Conservation (phyloP, 768 basidiomycete species). For the Kwoniella newhampshirensis region DNA sequence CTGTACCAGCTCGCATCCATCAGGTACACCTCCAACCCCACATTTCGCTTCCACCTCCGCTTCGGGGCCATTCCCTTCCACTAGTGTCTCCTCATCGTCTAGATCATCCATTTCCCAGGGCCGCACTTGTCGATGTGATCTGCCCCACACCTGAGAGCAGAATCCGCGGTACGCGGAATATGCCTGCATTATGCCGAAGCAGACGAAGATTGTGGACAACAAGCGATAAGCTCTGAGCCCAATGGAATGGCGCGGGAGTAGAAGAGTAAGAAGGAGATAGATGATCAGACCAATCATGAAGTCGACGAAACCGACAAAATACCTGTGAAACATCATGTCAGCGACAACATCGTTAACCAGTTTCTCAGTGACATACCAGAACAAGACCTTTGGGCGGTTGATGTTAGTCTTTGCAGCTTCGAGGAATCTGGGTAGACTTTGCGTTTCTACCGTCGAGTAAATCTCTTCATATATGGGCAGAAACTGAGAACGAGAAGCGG, state of each 20-base stretch:
- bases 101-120: conserved; percentile 48
- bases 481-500: conserved; percentile 26
- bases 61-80: conserved; percentile 3
- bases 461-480: conserved; percentile 46
- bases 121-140: conserved; percentile 35
- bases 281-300: conserved; percentile 30
- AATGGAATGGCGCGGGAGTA: conserved; percentile 28
- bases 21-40: background rate
- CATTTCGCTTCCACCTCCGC: conserved; percentile 6
- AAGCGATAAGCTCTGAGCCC: conserved; percentile 37
- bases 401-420: conserved; percentile 37
- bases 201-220: conserved; percentile 36
- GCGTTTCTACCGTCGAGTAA: conserved; percentile 40
- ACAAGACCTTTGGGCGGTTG: conserved; percentile 45
- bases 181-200: conserved; percentile 40
- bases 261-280: conserved; percentile 35
- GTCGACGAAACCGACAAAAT: conserved; percentile 38
- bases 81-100: conserved; percentile 25
- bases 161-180: conserved; percentile 47
- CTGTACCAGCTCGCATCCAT: background rate
- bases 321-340: conserved; percentile 28
- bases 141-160: conserved; percentile 45
- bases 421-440: conserved; percentile 44
- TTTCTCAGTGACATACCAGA: conserved; percentile 41
- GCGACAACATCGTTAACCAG: too few relatives aligned